These are phyloP conservation scores for Dactylellina leptospora DNA, from an alignment of 2,329 filamentous ascomycete species.

Conservation along the genomic window DNA sequence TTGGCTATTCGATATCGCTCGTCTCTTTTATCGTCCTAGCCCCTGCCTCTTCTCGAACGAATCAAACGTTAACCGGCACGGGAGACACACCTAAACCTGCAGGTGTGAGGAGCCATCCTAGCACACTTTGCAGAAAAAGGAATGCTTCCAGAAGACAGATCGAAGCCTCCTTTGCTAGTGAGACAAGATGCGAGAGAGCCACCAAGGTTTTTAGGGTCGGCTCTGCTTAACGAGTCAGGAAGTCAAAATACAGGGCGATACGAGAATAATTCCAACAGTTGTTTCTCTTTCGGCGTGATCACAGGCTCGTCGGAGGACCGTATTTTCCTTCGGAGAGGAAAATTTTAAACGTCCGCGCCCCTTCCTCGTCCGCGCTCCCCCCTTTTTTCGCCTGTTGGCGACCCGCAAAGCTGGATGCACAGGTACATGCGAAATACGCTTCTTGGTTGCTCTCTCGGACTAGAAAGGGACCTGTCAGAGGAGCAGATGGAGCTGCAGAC, in stretches of 20 bases:
- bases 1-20: conserved; percentile 47
- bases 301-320: neutral
- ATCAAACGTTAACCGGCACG: conserved; percentile 50
- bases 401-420: conserved; percentile 11
- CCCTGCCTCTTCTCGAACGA: conserved; percentile 52
- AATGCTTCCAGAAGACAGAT: conserved; percentile 54
- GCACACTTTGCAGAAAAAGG: conserved; percentile 35
- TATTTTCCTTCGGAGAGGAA: neutral
- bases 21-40: conserved; percentile 38
- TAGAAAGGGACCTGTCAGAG: conserved; percentile 41
- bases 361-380: neutral
- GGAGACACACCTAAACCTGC: conserved; percentile 49
- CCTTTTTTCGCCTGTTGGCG: conserved; percentile 7
- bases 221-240: conserved; percentile 52
- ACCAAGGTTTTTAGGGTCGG: conserved; percentile 45
- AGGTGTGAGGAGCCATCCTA: conserved; percentile 43
- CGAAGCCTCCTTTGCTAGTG: conserved; percentile 35
- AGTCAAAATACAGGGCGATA: conserved; percentile 44
- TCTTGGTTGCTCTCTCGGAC: conserved; percentile 22
- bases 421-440: conserved; percentile 19
- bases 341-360: neutral
- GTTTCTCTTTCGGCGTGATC: conserved; percentile 10
- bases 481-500: conserved; percentile 39
- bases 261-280: conserved; percentile 37
- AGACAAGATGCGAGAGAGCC: conserved; percentile 30